Conservation (phyloP, 805 yeast genomes). For the Candida pseudofarinosa region DNA sequence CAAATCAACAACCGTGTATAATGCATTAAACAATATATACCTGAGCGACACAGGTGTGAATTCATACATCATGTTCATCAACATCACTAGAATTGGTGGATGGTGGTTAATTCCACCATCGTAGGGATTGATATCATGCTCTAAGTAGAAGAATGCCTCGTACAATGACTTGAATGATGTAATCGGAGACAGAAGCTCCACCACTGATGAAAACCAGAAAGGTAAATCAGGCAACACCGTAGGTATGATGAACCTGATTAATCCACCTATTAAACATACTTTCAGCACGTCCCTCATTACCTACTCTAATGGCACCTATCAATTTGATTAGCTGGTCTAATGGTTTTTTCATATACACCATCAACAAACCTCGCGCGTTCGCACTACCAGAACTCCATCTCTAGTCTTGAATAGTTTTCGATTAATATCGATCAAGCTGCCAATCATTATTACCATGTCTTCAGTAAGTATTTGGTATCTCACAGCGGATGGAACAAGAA, state of each 20-base stretch:
- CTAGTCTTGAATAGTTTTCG: neutral
- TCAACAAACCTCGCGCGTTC: neutral
- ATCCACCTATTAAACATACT: slow-evolving; percentile 24
- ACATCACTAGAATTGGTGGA: slow-evolving; percentile 64
- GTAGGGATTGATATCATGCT: slow-evolving; percentile 60
- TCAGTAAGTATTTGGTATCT: slow-evolving; percentile 7
- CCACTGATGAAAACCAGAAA: slow-evolving; percentile 32
- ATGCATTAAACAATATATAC: slow-evolving; percentile 24
- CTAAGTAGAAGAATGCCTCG: slow-evolving; percentile 50
- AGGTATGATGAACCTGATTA: slow-evolving; percentile 33
- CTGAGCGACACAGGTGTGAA: slow-evolving; percentile 13
- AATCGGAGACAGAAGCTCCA: slow-evolving; percentile 69
- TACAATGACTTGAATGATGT: slow-evolving; percentile 55
- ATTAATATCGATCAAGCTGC: neutral
- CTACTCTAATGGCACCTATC: neutral
- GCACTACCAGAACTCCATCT: neutral
- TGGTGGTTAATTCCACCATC: slow-evolving; percentile 86
- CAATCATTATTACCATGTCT: slow-evolving; percentile 7
- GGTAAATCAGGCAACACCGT: slow-evolving; percentile 28
- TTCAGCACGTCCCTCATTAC: slow-evolving; percentile 19
- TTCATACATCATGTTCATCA: slow-evolving; percentile 39
- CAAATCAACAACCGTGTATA: slow-evolving; percentile 61
- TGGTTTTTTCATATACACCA: neutral
- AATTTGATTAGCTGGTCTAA: neutral
- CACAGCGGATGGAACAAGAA: neutral